Evolutionary conservation across 164 flowering plant species (phyloP).

Genomic region (Litsea cubeba): DNA sequence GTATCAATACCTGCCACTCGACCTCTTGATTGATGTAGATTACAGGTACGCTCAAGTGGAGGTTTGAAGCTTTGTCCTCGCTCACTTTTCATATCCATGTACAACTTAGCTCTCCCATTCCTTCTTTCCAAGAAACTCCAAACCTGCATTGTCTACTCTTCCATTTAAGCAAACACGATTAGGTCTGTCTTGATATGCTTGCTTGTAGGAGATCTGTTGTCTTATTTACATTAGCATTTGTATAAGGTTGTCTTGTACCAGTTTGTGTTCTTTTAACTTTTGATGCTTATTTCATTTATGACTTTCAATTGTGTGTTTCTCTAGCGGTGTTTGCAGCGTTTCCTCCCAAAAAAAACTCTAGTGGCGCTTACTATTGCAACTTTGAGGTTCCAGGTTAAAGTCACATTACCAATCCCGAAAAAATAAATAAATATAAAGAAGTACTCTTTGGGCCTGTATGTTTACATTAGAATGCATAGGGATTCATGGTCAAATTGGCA

Average conservation of each 20-base stretch:
- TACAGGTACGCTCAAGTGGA: neutral
- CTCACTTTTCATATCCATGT: neutral
- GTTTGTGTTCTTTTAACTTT: neutral
- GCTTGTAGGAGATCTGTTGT: neutral
- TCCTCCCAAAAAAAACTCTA: too few species aligned
- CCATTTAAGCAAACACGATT: neutral
- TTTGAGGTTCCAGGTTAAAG: too few species aligned
- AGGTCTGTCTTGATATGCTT: neutral
- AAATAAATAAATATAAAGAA: too few species aligned
- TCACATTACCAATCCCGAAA: too few species aligned
- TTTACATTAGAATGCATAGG: too few species aligned
- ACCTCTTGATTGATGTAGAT: slow-evolving; percentile 13
- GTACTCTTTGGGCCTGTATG: too few species aligned
- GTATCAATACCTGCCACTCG: slow-evolving; percentile 23
- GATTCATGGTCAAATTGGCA: too few species aligned
- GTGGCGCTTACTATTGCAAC: too few species aligned
- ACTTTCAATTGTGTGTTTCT: too few species aligned
- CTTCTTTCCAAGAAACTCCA: neutral
- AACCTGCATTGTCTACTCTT: neutral
- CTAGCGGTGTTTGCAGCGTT: too few species aligned
- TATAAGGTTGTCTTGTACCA: slow-evolving; percentile 1
- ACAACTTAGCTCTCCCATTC: neutral
- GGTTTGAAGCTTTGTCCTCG: neutral
- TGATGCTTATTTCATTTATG: neutral
- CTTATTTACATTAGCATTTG: neutral